phyloP scores from a whole-genome alignment of 2,329 filamentous ascomycete genomes.

The Lecanicillium sp. region DNA sequence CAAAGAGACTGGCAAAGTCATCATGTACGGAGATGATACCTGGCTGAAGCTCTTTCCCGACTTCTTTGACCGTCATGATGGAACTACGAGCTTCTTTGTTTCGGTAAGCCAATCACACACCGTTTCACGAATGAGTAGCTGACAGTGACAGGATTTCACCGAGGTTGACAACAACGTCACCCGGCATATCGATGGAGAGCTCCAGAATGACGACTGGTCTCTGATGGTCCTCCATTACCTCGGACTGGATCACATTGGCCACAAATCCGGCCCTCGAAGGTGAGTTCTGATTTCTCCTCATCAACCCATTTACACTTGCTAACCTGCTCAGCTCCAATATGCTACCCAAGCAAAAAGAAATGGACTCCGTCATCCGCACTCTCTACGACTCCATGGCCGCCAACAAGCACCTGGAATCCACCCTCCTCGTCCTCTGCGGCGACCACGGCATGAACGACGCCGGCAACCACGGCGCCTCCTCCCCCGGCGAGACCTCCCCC shows the following conservation, averaged over 20 bases:
- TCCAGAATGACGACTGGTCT: conserved; percentile 77
- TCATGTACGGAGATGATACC: conserved; percentile 97
- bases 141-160: conserved; percentile 71
- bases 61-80: conserved; percentile 80
- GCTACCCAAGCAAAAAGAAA: conserved; percentile 87
- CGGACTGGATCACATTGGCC: conserved; percentile 93
- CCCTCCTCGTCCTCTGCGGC: conserved; percentile 79
- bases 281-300: conserved; percentile 26
- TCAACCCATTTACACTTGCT: neutral
- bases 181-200: conserved; percentile 72
- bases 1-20: conserved; percentile 62
- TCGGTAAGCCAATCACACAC: conserved; percentile 58
- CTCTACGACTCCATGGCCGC: conserved; percentile 73
- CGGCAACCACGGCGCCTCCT: conserved; percentile 92
- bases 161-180: conserved; percentile 98
- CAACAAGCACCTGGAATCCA: conserved; percentile 64
- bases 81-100: conserved; percentile 97
- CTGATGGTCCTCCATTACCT: conserved; percentile 93
- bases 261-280: conserved; percentile 87
- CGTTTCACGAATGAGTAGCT: neutral
- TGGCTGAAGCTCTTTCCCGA: conserved; percentile 95
- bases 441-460: conserved; percentile 99
- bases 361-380: conserved; percentile 74
- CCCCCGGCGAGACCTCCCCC: conserved; percentile 87
- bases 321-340: conserved; percentile 64